These are phyloP conservation scores for Ascochyta rabiei DNA, from an alignment of 2,329 filamentous ascomycete species.

Conservation along the genomic window DNA sequence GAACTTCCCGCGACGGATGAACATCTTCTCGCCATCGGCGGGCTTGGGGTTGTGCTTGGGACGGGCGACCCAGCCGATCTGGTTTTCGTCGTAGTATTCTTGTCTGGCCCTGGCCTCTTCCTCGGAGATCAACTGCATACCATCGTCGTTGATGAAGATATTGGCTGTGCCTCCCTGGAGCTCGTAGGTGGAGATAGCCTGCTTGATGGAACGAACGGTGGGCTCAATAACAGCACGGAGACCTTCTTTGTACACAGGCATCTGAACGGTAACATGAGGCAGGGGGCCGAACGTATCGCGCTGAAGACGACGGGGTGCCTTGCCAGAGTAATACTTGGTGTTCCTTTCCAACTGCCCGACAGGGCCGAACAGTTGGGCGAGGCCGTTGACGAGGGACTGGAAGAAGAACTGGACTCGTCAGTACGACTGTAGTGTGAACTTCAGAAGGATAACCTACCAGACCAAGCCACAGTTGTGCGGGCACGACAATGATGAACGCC, in stretches of 20 bases:
- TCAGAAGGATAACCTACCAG: slow-evolving; percentile 47
- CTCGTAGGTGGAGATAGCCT: slow-evolving; percentile 61
- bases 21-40: slow-evolving; percentile 23
- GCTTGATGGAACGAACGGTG: slow-evolving; percentile 78
- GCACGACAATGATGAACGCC: slow-evolving; percentile 58
- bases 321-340: slow-evolving; percentile 81
- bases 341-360: slow-evolving; percentile 75
- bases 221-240: slow-evolving; percentile 75
- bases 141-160: slow-evolving; percentile 72
- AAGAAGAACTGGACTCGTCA: slow-evolving; percentile 40
- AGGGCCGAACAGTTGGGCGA: slow-evolving; percentile 71
- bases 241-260: slow-evolving; percentile 87
- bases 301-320: slow-evolving; percentile 57
- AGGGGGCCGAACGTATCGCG: slow-evolving; percentile 59
- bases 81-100: slow-evolving; percentile 58
- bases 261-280: slow-evolving; percentile 77
- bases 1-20: slow-evolving; percentile 45
- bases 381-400: slow-evolving; percentile 30
- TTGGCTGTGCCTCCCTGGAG: slow-evolving; percentile 68
- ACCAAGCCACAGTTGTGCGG: slow-evolving; percentile 65
- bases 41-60: slow-evolving; percentile 50
- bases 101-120: slow-evolving; percentile 53
- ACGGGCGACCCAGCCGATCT: slow-evolving; percentile 57
- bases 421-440: not conserved
- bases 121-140: slow-evolving; percentile 65